These are phyloP conservation scores for Escovopsis sp. DNA, from an alignment of 2,329 filamentous ascomycete genomes.

Conservation along the genomic window DNA sequence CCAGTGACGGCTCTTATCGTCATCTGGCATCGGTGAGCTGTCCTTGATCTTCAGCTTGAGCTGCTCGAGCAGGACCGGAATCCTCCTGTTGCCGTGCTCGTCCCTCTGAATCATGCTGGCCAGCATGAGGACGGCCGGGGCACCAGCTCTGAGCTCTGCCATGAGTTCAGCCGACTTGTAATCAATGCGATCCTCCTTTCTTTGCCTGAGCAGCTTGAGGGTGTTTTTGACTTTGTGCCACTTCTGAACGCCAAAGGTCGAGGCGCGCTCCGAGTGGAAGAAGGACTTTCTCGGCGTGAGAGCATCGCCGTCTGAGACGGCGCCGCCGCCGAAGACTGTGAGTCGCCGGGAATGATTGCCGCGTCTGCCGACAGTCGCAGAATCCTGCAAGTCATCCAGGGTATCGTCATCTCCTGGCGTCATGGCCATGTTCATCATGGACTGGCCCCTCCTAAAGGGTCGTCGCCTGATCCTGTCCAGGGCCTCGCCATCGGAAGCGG, in stretches of 20 bases:
- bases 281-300: slow-evolving; percentile 41
- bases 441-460: slow-evolving; percentile 41
- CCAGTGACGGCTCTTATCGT: slow-evolving; percentile 55
- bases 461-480: slow-evolving; percentile 41
- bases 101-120: slow-evolving; percentile 97
- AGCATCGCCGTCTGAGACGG: slow-evolving; percentile 47
- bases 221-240: slow-evolving; percentile 92
- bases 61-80: slow-evolving; percentile 89
- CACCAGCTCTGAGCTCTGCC: slow-evolving; percentile 83
- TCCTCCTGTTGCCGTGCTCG: slow-evolving; percentile 87
- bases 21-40: slow-evolving; percentile 53
- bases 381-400: slow-evolving; percentile 35
- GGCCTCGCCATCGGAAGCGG: slow-evolving; percentile 62
- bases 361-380: slow-evolving; percentile 33
- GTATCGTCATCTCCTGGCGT: slow-evolving; percentile 35
- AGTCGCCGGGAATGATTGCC: slow-evolving; percentile 50
- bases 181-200: slow-evolving; percentile 79
- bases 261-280: slow-evolving; percentile 51
- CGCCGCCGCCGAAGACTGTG: slow-evolving; percentile 51
- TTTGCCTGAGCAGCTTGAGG: slow-evolving; percentile 62
- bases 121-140: slow-evolving; percentile 83
- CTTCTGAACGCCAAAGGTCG: slow-evolving; percentile 63
- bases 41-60: slow-evolving; percentile 78
- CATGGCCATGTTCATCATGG: slow-evolving; percentile 36
- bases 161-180: slow-evolving; percentile 93